Base-by-base conservation (phyloP, 2,329 filamentous ascomycete genomes). In the Ceratocystis papillata region DNA sequence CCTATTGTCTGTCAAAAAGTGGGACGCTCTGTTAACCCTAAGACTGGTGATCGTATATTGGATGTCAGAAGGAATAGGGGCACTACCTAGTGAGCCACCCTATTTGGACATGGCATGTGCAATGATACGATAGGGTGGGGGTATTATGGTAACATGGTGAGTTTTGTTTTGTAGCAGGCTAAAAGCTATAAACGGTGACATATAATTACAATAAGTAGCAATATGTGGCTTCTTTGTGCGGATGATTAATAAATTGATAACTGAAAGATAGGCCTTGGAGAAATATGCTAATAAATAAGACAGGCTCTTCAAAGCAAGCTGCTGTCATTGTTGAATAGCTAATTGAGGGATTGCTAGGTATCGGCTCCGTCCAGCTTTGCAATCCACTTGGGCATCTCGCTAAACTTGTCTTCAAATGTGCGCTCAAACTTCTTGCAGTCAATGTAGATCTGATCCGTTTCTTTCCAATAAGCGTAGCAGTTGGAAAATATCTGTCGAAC, bases 381-480 rank as follows among this genome's bases (percentile, higher is more conserved):
- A 48, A 85, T 79, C 81, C 82, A 85, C 71, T 84, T 84, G 70
- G 79, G 76, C 79, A 86, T 84, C 67, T 80, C 77, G 0, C 75
- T 74, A 70, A 79, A 86, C 73, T 86, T 85, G 70, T 85, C 79
- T 71, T 83, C 82, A 69, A 83, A 79, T 10, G 77, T 78, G 68
- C 80, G 82, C 72, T 86, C 79, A 63, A 87, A 79, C 68, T 79
- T 80, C 73, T 83, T 78, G 68, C 83, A 83, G 0, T 80, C 77
- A 0, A 72, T 71, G 75, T 79, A 85, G 75, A 86, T 83, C 0
- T 78, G 77, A 62, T 83, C 80, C 30, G 77, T 77, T 68, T 78
- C 77, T 61, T 76, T 80, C 81, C 83, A 86, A 73, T 86, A 87
- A n/a, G 78, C 80, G 72, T 82, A 85, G 73, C 83, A 86, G 72